phyloP scores from a whole-genome alignment of 805 yeast genomes.

The Ogataea chonburiensis region DNA sequence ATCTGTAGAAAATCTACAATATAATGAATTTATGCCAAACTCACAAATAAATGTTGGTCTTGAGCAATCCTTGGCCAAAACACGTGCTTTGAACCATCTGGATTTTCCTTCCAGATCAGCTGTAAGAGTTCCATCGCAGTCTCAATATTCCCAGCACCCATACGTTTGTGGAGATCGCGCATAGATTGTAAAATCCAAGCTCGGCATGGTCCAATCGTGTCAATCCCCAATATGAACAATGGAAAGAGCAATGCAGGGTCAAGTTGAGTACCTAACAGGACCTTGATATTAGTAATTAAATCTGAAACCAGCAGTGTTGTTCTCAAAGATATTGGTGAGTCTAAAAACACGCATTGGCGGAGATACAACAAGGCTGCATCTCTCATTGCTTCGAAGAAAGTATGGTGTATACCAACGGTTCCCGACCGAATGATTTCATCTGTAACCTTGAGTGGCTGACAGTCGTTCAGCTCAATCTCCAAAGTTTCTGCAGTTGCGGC shows the following conservation, averaged over 20 bases:
- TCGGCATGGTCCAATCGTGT: constrained; percentile 4
- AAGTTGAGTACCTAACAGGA: constrained; percentile 8
- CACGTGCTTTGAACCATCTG: constrained; percentile 11
- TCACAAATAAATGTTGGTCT: constrained; percentile 3
- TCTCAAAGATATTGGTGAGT: constrained; percentile 8
- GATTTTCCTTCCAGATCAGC: constrained; percentile 12
- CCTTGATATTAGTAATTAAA: constrained; percentile 1
- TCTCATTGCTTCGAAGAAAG: constrained; percentile 9
- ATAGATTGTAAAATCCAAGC: constrained; percentile 8
- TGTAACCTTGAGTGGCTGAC: constrained; percentile 5
- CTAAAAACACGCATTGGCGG: constrained; percentile 9
- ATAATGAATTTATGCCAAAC: constrained; percentile 8
- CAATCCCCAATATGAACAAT: constrained; percentile 11
- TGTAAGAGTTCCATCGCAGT: constrained; percentile 3
- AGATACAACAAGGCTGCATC: constrained; percentile 7
- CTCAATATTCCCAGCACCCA: constrained; percentile 12
- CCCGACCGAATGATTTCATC: constrained; percentile 8
- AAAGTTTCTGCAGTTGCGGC: not conserved
- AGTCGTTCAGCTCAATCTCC: constrained; percentile 5
- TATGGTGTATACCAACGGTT: constrained; percentile 7
- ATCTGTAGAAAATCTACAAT: no score
- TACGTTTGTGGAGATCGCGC: constrained; percentile 3
- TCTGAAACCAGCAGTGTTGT: constrained; percentile 8
- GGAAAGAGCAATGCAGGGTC: constrained; percentile 13
- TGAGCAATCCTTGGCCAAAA: constrained; percentile 12